Base-by-base conservation (phyloP, 257 asterid genomes). In the Jacaranda copaia region DNA sequence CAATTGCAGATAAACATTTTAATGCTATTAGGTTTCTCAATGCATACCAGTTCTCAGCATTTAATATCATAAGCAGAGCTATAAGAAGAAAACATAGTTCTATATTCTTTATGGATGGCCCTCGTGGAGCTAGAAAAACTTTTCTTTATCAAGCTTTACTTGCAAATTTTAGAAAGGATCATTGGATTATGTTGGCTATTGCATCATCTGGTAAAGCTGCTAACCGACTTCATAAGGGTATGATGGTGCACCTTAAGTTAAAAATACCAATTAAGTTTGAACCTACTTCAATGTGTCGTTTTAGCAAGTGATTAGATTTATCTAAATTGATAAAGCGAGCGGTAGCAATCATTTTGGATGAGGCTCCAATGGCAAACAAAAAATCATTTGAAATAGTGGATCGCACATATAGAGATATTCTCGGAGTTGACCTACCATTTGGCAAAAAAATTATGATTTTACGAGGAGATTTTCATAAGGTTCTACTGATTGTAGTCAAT, bases 141-240 rank as follows among this genome's bases (percentile, higher is more conserved):
- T 53, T 55, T 25, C 36, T 71, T 2, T 53, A 55, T 55, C 63
- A 60, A 8, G 66, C 66, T 1, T 55, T 71, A 14, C 76, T 71
- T 38, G 66, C 40, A 6, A n/a, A 52, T 40, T 53, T 71, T 11
- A 36, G 18, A 36, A 36, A 20, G 0, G 48, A 69, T 5, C 13
- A 1, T 2, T 25, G 32, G 1, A 25, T 25, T 25, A 25, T 25
- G 32, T 25, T 25, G 32, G 32, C 32, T 0, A 25, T 2, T 25
- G 32, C 32, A 25, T 25, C 32, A 25, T 25, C 32, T 25, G 2
- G 32, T 25, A 13, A n/a, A 7, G 2, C 12, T 36, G 16, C 70
- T 64, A 42, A 25, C 32, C 46, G 0, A 42, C 0, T 42, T 15
- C 51, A 25, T 9, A 39, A 39, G 2, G 56, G 56, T 2, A 66